Conservation (phyloP, 2,329 filamentous ascomycete species). For the Aureobasidium lini region DNA sequence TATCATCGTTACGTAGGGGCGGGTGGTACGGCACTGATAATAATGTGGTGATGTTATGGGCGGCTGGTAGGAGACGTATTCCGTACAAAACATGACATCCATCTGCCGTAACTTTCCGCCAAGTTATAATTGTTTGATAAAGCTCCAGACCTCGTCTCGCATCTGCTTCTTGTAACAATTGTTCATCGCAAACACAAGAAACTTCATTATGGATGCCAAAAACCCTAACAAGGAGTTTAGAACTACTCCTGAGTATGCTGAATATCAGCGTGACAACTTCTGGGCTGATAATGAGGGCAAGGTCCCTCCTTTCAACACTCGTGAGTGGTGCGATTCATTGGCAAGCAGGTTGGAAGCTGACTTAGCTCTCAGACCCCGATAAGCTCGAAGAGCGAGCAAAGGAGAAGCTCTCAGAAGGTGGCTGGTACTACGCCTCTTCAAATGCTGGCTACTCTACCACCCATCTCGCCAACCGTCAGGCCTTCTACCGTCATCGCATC, state of each 20-base stretch:
- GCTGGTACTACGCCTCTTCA: slow-evolving; percentile 51
- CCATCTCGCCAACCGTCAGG: slow-evolving; percentile 52
- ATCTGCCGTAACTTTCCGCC: neutral
- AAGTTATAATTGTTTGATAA: neutral
- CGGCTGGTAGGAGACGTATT: neutral
- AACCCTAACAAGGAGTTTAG: slow-evolving; percentile 45
- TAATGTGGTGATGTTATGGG: neutral
- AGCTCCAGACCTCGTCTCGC: neutral
- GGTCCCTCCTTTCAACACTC: slow-evolving; percentile 45
- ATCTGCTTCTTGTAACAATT: neutral
- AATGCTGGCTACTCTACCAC: slow-evolving; percentile 49
- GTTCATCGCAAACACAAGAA: neutral
- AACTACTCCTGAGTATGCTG: slow-evolving; percentile 46
- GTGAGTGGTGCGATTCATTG: slow-evolving; percentile 21
- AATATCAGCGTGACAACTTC: slow-evolving; percentile 51
- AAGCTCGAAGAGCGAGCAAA: slow-evolving; percentile 53
- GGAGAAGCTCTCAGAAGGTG: slow-evolving; percentile 48
- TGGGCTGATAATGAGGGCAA: slow-evolving; percentile 45
- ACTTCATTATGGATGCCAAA: slow-evolving; percentile 37
- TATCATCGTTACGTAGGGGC: neutral
- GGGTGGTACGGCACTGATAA: neutral
- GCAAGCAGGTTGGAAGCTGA: neutral
- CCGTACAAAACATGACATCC: no score
- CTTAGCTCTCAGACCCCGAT: slow-evolving; percentile 38
- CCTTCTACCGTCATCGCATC: slow-evolving; percentile 58